A percentile compares a stretch with the other conserved stretches of the same genome.
phyloP scores from a whole-genome alignment of 768 basidiomycete species.

The Suillus paluster region DNA sequence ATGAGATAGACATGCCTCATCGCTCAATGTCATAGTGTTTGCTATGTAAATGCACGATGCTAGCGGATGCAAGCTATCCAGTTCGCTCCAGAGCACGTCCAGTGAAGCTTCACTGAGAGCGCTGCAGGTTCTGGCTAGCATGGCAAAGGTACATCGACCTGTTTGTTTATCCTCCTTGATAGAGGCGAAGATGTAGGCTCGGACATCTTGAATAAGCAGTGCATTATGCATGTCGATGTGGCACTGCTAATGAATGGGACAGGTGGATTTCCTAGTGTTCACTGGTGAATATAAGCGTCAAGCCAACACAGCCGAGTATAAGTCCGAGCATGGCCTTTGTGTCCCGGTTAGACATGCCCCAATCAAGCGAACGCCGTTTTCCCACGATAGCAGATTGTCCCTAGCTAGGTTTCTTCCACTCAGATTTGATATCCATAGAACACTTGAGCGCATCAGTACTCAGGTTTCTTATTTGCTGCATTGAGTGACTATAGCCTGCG shows the following conservation, averaged over 20 bases:
- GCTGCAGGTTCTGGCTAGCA: constrained; percentile 2
- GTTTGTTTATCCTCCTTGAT: constrained; percentile 1
- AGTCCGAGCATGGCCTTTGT: not conserved
- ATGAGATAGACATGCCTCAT: constrained; percentile 1
- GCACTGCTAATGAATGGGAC: not conserved
- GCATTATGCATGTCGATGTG: constrained; percentile 1
- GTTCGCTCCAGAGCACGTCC: constrained; percentile 1
- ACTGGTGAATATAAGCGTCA: not conserved
- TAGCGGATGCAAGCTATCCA: constrained; percentile 4
- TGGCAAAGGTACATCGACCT: not conserved
- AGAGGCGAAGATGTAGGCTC: not conserved
- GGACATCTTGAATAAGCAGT: not conserved
- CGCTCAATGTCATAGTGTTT: not conserved
- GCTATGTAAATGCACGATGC: not conserved
- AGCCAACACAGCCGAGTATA: not conserved
- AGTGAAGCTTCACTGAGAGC: not conserved
- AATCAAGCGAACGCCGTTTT: not conserved
- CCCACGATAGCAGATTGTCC: not conserved
- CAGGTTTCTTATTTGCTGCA: not conserved
- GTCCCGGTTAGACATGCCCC: too few relatives aligned
- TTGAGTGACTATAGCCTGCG: not conserved
- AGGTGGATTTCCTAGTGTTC: not conserved
- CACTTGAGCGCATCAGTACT: not conserved
- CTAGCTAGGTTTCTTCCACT: not conserved
- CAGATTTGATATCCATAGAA: not conserved